phyloP scores from a whole-genome alignment of 164 flowering plant species.

The grape (Vitis vinifera) region ASM3070453v1 NC_081807.1:21280501-21281000 shows the following conservation, averaged over 20 bases:
- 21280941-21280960: too few relatives aligned
- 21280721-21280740: too few relatives aligned
- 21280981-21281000: too few relatives aligned
- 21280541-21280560: slow-evolving; percentile 52
- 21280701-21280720: too few relatives aligned
- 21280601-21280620: slow-evolving; percentile 43
- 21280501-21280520: slow-evolving; percentile 34
- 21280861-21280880: neutral
- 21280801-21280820: neutral
- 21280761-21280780: neutral
- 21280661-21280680: too few relatives aligned
- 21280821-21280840: neutral
- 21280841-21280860: too few relatives aligned
- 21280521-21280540: slow-evolving; percentile 35
- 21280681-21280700: too few relatives aligned
- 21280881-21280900: neutral
- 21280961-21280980: too few relatives aligned
- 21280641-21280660: neutral
- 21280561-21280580: slow-evolving; percentile 46
- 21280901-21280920: neutral
- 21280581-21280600: slow-evolving; percentile 54
- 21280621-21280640: neutral
- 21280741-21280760: neutral
- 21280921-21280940: neutral
- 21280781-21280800: neutral